phyloP scores from a whole-genome alignment of 2,329 filamentous ascomycete genomes.

The Talaromyces amestolkiae region DNA sequence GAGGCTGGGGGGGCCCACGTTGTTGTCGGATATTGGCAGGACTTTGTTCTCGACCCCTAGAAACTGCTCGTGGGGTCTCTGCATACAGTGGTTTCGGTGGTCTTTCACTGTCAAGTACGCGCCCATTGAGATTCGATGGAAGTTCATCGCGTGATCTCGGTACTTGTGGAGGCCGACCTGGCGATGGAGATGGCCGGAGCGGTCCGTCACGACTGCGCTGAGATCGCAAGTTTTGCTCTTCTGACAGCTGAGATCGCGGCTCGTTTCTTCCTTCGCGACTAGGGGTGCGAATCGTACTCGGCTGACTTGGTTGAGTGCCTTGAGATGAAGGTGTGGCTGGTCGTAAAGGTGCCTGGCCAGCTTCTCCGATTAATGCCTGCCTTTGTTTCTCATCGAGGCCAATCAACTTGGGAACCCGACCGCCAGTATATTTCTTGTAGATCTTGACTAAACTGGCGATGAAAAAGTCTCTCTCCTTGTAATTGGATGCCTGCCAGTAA shows the following conservation, averaged over 20 bases:
- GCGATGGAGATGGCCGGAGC: constrained; percentile 34
- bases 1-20: constrained; percentile 28
- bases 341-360: constrained; percentile 24
- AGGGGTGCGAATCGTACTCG: constrained; percentile 32
- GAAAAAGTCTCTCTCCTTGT: constrained; percentile 98
- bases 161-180: constrained; percentile 11
- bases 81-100: constrained; percentile 5
- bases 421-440: constrained; percentile 91
- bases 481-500: constrained; percentile 90
- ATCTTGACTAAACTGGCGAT: constrained; percentile 96
- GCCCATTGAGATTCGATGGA: constrained; percentile 8
- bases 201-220: constrained; percentile 43
- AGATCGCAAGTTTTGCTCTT: constrained; percentile 37
- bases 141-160: constrained; percentile 5
- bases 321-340: constrained; percentile 30
- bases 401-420: constrained; percentile 71
- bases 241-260: constrained; percentile 31
- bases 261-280: constrained; percentile 40
- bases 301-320: constrained; percentile 29
- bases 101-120: not conserved
- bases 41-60: constrained; percentile 24
- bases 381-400: constrained; percentile 81
- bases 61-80: constrained; percentile 19
- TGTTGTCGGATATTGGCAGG: constrained; percentile 25
- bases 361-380: constrained; percentile 66